A percentile compares a stretch with the other conserved stretches of the same genome.
Evolutionary conservation across 208 protist species (phyloP).

Genomic region (Crithidia fasciculata): DNA sequence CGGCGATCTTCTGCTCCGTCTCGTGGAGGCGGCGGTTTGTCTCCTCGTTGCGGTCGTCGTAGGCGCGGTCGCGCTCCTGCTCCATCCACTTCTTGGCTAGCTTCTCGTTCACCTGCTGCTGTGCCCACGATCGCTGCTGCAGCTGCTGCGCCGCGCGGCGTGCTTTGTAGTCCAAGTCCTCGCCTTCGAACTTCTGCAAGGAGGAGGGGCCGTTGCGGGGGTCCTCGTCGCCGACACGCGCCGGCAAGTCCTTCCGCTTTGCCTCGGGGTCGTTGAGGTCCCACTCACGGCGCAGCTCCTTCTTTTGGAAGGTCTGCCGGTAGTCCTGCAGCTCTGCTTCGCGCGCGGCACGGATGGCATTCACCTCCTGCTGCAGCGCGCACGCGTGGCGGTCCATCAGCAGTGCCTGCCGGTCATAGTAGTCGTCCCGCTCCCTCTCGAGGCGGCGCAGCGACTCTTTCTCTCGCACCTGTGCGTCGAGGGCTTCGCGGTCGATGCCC

Average conservation of each 20-base stretch:
- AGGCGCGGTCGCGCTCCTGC: conserved; percentile 78
- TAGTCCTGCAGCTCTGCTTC: conserved; percentile 88
- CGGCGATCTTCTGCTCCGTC: conserved; percentile 76
- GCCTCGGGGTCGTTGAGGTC: conserved; percentile 91
- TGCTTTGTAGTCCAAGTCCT: conserved; percentile 85
- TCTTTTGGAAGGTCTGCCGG: conserved; percentile 88
- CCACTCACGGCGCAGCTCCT: conserved; percentile 83
- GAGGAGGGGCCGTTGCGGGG: conserved; percentile 82
- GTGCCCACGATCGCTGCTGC: conserved; percentile 86
- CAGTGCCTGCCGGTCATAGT: conserved; percentile 88
- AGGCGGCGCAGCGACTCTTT: conserved; percentile 81
- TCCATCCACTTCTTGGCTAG: conserved; percentile 93
- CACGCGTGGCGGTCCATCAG: conserved; percentile 89
- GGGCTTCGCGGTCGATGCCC: conserved; percentile 90
- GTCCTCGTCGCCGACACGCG: conserved; percentile 90
- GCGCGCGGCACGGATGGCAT: conserved; percentile 71
- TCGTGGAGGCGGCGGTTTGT: conserved; percentile 81
- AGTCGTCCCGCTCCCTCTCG: conserved; percentile 88
- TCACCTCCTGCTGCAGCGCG: conserved; percentile 88
- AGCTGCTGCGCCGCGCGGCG: conserved; percentile 78
- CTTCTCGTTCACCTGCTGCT: conserved; percentile 91
- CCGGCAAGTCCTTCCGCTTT: conserved; percentile 83
- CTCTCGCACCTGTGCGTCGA: conserved; percentile 92
- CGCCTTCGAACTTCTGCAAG: conserved; percentile 92
- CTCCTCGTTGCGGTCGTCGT: conserved; percentile 89